Percentiles rank a stretch among this genome's conserved stretches.
These are phyloP conservation scores for Dendryphion nanum DNA, from an alignment of 2,329 filamentous ascomycete species.

Conservation along the genomic window DNA sequence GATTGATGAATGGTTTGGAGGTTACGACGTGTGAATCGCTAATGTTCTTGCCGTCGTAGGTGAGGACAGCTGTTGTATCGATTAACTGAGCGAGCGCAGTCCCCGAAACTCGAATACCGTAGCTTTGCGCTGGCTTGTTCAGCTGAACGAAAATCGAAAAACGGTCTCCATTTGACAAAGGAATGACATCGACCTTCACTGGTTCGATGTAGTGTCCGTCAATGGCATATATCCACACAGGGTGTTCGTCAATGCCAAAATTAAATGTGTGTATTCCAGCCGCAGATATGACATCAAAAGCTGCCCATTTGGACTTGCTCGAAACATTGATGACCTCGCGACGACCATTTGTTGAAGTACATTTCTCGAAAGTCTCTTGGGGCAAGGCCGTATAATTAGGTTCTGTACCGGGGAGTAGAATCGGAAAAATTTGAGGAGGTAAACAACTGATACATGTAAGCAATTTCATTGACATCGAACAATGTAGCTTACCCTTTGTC, in stretches of 20 bases:
- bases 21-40: slow-evolving; percentile 9
- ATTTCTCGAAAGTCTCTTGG: slow-evolving; percentile 33
- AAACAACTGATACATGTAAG: slow-evolving; percentile 31
- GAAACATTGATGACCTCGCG: slow-evolving; percentile 46
- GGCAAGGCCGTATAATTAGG: slow-evolving; percentile 13
- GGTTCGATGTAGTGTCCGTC: slow-evolving; percentile 57
- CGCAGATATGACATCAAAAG: slow-evolving; percentile 56
- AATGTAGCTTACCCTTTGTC: slow-evolving; percentile 36
- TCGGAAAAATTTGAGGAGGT: slow-evolving; percentile 42
- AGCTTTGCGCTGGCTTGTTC: slow-evolving; percentile 47
- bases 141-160: slow-evolving; percentile 54
- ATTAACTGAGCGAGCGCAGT: slow-evolving; percentile 55
- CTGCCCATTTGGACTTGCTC: slow-evolving; percentile 47
- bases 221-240: slow-evolving; percentile 55
- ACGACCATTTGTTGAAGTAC: slow-evolving; percentile 47
- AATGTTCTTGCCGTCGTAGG: slow-evolving; percentile 28
- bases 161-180: slow-evolving; percentile 53
- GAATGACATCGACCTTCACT: slow-evolving; percentile 48
- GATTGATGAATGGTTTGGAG: slow-evolving; percentile 47
- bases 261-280: slow-evolving; percentile 47
- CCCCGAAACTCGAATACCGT: slow-evolving; percentile 55
- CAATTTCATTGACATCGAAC: not conserved
- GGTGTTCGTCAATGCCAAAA: slow-evolving; percentile 54
- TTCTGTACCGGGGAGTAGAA: slow-evolving; percentile 23
- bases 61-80: slow-evolving; percentile 52